Evolutionary conservation across 176 grass and related monocot genomes (phyloP), one percentile per base, ranked within the genome.

Genomic region (Oryza brachyantha): DNA sequence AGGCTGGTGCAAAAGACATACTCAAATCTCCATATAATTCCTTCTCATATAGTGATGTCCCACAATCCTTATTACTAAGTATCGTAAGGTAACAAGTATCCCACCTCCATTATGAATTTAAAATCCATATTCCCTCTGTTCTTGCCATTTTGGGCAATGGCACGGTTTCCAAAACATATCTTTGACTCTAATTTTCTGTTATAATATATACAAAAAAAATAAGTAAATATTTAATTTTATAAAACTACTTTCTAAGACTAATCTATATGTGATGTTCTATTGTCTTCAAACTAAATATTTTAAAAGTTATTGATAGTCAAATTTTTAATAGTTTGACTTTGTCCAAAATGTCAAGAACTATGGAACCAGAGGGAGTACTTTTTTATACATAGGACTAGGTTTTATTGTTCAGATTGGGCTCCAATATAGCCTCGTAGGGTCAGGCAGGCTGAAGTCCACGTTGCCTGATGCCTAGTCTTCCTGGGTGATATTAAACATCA

Each of bases 31-130:
- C 83, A 73, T 97, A 97, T 80, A 86, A 60, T 76, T 66, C 25
- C 65, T 97, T 90, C 82, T 97, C 76, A 29, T 94, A 94, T 88
- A 84, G 70, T 57, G 59, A 84, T 84, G 73, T 92, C 79, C 82
- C 81, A 29, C 26, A 38, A 55, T 86, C 91, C 25, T 92, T 55
- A 82, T 84, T 90, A 87, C 85, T 66, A 21, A 64, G 83, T 72
- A 82, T 92, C 27, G 61, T 92, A 73, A 84, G 94, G 94, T 97
- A 90, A 84, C 8, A 35, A 16, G 7, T 16, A 50, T 29, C 41
- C 64, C 42, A 83, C 26, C 38, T 48, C 66, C 55, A 79, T 42
- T 34, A 72, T 68, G 19, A 59, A 3, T 74, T 54, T 74, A 64
- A 48, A 55, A 60, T 70, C 3, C 28, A 39, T 60, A 89, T 1